A percentile compares a stretch with the other conserved stretches of the same genome.
Evolutionary conservation across 805 yeast genomes (phyloP).

Genomic region (Yamadazyma scolyti): DNA sequence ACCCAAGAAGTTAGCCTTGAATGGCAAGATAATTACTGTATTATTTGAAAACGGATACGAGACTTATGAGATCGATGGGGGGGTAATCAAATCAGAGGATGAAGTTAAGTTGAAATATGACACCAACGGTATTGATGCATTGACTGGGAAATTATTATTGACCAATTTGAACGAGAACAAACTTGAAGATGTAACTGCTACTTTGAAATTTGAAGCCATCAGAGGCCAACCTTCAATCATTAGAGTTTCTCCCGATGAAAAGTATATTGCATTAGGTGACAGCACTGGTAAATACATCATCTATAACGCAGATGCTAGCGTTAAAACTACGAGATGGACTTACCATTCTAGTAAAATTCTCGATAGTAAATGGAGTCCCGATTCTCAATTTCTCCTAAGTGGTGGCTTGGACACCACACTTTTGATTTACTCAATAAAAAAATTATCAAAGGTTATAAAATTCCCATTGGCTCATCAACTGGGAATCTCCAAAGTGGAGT

Average conservation of each 20-base stretch:
- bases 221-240: constrained; percentile 39
- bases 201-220: constrained; percentile 55
- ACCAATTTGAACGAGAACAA: constrained; percentile 28
- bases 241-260: constrained; percentile 67
- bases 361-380: constrained; percentile 74
- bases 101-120: constrained; percentile 18
- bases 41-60: constrained; percentile 29
- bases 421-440: constrained; percentile 72
- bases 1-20: constrained; percentile 31
- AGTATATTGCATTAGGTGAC: constrained; percentile 80
- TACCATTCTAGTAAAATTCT: constrained; percentile 85
- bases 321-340: constrained; percentile 89
- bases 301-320: constrained; percentile 52
- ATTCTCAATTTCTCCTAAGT: constrained; percentile 68
- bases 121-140: constrained; percentile 21
- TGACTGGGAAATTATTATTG: constrained; percentile 21
- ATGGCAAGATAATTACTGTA: constrained; percentile 25
- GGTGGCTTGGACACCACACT: constrained; percentile 84
- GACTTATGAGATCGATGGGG: constrained; percentile 13
- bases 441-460: constrained; percentile 76
- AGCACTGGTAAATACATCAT: constrained; percentile 80
- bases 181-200: constrained; percentile 23
- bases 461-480: constrained; percentile 79
- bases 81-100: constrained; percentile 10
- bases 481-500: constrained; percentile 73